Evolutionary conservation across 495 filamentous ascomycete genomes (phyloP), one percentile per base, ranked within the genome.

Genomic region (Usnea hakonensis): DNA sequence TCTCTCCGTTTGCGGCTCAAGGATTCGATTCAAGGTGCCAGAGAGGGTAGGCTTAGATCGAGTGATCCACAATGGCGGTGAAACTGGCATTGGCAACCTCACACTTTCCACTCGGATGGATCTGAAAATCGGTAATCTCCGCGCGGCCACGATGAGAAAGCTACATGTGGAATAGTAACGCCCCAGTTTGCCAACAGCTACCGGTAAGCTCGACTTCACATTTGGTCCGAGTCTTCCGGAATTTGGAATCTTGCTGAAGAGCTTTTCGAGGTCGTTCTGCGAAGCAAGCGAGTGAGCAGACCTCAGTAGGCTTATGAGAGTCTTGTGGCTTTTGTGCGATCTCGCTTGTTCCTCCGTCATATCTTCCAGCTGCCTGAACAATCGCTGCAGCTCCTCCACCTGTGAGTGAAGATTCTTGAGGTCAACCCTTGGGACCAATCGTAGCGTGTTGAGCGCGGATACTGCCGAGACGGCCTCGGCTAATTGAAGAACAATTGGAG

Each of bases 271-370:
- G 1, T 61, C 56, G 26, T 30, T 68, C 58, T 67, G 65, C 63
- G 52, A 32, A 64, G 58, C 10, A 35, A 43, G 35, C 41, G 57
- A 23, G 64, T 33, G 6, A 77, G 71, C 33, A 65, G 33, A 28
- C 59, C 56, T 40, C 74, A 71, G 1, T 79, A 66, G 10, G 17
- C 32, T 11, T 71, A 66, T 32, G 78, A 36, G 35, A 36, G 35
- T 36, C 35, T 36, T 36, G 35, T 36, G 35, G 11, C 35, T 36
- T 36, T 11, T 36, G 6, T 36, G 35, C 35, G 35, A 36, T 36
- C 35, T 36, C 35, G 35, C 35, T 36, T 36, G 35, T 5, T 36
- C 35, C 35, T 36, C 35, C 35, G 35, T 36, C 35, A 36, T 6
- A 36, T 5, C 35, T 36, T 36, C 35, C 35, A 36, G 11, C 11